Base-by-base conservation (phyloP, 352 stramenopile genomes). In the Pythium rhizo-oryzae region DNA sequence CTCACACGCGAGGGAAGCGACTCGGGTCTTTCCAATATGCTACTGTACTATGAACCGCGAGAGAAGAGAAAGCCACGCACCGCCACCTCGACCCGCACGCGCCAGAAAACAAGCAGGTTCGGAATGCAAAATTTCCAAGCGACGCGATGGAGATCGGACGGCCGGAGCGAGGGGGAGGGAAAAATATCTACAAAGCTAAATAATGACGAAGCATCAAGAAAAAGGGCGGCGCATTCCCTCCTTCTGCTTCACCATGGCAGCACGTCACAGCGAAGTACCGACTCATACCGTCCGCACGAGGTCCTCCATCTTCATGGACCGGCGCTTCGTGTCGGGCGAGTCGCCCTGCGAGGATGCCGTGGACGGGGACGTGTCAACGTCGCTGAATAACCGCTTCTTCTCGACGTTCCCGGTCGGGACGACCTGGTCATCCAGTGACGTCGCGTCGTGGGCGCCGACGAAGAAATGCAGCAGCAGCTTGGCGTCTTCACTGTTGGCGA, bases 381-480 rank as follows among this genome's bases (percentile, higher is more conserved):
- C 70, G 35, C 71, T 80, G 16, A 89, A 77, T 23, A 77, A 75
- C 13, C 84, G 80, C 72, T 91, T 92, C 78, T 87, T 90, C 52
- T 82, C 79, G 28, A 85, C 70, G 62, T 77, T 82, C 13, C 24
- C 19, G 15, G 35, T 28, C 18, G 49, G 23, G 19, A 35, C 44
- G 16, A 55, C 19, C 16, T 76, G 62, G 21, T 85, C 78, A 8
- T 56, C 75, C 5, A 59, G 49, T 0, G 58, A 65, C 12, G 62
- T 65, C 28, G 62, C 51, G 39, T 86, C 81, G 44, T 92, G 67
- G 15, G 82, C 84, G 41, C 80, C 82, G 8, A 79, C 79, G 52
- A 87, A 92, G 71, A 94, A 95, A 57, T 95, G 79, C 49, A 95
- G 63, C 25, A 95, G 63, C 25, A 95, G 73, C 50, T 85, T 82